Conservation (phyloP, 2,329 filamentous ascomycete species). For the Dryadomyces sulphureus region DNA sequence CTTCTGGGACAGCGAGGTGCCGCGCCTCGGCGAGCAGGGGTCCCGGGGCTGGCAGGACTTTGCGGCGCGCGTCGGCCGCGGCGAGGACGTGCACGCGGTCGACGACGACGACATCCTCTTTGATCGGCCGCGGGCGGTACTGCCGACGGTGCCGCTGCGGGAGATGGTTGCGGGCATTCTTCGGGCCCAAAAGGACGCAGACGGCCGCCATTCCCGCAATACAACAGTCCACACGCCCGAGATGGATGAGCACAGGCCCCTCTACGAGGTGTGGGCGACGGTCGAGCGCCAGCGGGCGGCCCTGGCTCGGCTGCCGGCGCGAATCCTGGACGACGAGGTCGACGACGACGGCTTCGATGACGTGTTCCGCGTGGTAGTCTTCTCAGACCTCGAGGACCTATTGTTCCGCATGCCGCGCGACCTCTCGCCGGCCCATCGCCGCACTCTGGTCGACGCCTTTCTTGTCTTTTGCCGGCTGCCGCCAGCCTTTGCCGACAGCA, state of each 20-base stretch:
- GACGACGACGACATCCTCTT: neutral
- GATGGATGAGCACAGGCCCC: slow-evolving; percentile 6
- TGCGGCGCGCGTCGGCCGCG: slow-evolving; percentile 16
- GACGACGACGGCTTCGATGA: slow-evolving; percentile 66
- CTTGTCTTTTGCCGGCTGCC: slow-evolving; percentile 54
- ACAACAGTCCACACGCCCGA: neutral
- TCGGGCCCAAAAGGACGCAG: neutral
- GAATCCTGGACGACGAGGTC: slow-evolving; percentile 53
- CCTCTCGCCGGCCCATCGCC: slow-evolving; percentile 20
- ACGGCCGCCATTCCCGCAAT: slow-evolving; percentile 9
- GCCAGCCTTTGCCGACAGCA: slow-evolving; percentile 20
- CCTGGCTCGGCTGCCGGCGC: slow-evolving; percentile 47
- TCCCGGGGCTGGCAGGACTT: slow-evolving; percentile 58
- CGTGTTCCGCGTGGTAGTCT: slow-evolving; percentile 69
- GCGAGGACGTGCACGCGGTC: slow-evolving; percentile 10
- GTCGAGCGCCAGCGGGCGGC: slow-evolving; percentile 36
- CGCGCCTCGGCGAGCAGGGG: slow-evolving; percentile 59
- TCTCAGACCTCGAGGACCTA: slow-evolving; percentile 55
- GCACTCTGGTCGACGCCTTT: slow-evolving; percentile 52
- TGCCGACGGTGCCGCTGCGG: slow-evolving; percentile 5
- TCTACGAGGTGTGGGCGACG: slow-evolving; percentile 34
- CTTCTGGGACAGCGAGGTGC: slow-evolving; percentile 79
- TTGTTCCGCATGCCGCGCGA: slow-evolving; percentile 35
- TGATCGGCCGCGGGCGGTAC: neutral
- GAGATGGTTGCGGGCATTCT: slow-evolving; percentile 10